Conservation (phyloP, 192 early-diverging fungal genomes). For the Phlyctochytrium bullatum region DNA sequence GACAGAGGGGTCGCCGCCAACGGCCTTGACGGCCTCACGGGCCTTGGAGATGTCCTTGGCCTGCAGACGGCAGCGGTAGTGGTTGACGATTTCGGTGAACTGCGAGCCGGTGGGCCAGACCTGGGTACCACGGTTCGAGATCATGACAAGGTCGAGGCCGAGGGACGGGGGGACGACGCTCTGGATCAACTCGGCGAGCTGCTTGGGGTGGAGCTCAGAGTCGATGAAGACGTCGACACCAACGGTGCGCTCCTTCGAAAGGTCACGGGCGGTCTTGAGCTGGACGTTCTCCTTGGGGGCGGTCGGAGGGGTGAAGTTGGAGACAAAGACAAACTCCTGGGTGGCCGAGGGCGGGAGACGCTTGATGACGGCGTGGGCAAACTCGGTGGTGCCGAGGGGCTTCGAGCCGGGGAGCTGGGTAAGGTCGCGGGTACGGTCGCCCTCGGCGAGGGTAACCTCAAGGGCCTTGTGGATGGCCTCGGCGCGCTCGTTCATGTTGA, state of each 20-base stretch:
- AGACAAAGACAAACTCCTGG: slow-evolving; percentile 16
- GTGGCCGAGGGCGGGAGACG: slow-evolving; percentile 9
- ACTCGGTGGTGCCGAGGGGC: slow-evolving; percentile 14
- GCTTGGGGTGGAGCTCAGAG: slow-evolving; percentile 12
- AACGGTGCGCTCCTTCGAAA: slow-evolving; percentile 15
- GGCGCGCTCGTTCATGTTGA: slow-evolving; percentile 67
- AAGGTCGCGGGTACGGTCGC: slow-evolving; percentile 20
- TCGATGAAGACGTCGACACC: slow-evolving; percentile 26
- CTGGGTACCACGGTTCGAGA: slow-evolving; percentile 28
- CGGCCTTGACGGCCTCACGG: not conserved
- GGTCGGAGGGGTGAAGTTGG: slow-evolving; percentile 6
- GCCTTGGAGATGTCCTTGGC: not conserved
- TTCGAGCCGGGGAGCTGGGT: slow-evolving; percentile 3
- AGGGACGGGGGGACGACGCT: not conserved
- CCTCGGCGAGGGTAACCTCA: slow-evolving; percentile 6
- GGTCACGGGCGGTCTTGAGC: not conserved
- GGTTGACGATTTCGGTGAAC: slow-evolving; percentile 24
- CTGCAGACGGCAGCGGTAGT: slow-evolving; percentile 22
- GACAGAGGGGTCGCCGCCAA: not conserved
- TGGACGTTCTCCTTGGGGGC: slow-evolving; percentile 10
- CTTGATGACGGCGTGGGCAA: slow-evolving; percentile 13
- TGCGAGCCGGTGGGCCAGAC: slow-evolving; percentile 24
- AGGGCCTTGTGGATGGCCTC: slow-evolving; percentile 23
- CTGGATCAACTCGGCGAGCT: slow-evolving; percentile 12
- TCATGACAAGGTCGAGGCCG: slow-evolving; percentile 15